phyloP scores from a whole-genome alignment of 495 filamentous ascomycete genomes.

The Durotheca rogersii region DNA sequence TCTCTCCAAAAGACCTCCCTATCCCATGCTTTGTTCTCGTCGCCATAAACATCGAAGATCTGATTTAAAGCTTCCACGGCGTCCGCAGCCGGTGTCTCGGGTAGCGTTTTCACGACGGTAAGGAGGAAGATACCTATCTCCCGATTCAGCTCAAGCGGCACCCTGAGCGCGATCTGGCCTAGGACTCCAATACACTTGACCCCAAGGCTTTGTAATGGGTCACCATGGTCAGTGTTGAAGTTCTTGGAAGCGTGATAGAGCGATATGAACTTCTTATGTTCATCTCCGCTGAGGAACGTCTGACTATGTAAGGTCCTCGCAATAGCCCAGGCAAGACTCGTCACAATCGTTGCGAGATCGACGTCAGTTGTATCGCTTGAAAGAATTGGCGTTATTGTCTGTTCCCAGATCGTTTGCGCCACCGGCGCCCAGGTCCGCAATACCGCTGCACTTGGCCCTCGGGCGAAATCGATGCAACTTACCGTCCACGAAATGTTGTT shows the following conservation, averaged over 20 bases:
- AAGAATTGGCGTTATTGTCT: conserved; percentile 52
- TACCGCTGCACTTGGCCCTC: conserved; percentile 43
- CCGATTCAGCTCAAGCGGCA: conserved; percentile 47
- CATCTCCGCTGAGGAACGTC: conserved; percentile 45
- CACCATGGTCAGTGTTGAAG: conserved; percentile 32
- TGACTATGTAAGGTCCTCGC: conserved; percentile 51
- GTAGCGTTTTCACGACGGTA: conserved; percentile 46
- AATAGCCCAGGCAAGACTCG: conserved; percentile 63
- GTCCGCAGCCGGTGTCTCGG: conserved; percentile 51
- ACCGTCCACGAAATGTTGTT: conserved; percentile 65
- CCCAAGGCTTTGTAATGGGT: conserved; percentile 54
- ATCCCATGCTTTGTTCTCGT: conserved; percentile 55
- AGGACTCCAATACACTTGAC: conserved; percentile 64
- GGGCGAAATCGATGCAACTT: conserved; percentile 49
- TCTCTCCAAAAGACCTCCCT: conserved; percentile 61
- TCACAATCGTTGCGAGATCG: conserved; percentile 55
- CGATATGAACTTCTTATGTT: conserved; percentile 60
- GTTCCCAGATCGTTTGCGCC: conserved; percentile 54
- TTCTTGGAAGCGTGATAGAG: conserved; percentile 57
- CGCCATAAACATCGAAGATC: conserved; percentile 63
- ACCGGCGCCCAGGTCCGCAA: conserved; percentile 49
- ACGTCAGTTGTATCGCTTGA: conserved; percentile 59
- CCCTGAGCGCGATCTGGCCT: conserved; percentile 54
- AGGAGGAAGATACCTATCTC: conserved; percentile 62
- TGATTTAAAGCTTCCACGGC: conserved; percentile 60